A percentile compares a stretch with the other conserved stretches of the same genome.
phyloP scores from a whole-genome alignment of 2,329 filamentous ascomycete species.

The Didymella sp. region DNA sequence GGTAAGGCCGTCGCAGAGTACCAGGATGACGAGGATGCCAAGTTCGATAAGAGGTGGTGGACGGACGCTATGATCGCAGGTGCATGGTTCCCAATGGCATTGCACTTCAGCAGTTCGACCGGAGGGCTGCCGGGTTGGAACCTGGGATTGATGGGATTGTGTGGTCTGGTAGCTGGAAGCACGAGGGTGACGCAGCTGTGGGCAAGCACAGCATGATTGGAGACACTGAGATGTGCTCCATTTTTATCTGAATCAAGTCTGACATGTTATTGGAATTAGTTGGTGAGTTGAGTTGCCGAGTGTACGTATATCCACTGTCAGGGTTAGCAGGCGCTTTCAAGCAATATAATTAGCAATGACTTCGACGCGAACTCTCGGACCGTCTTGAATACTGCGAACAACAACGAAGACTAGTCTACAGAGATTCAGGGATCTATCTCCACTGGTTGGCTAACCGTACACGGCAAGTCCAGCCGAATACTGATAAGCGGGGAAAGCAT shows the following conservation, averaged over 20 bases:
- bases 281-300: not conserved
- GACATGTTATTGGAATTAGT: not conserved
- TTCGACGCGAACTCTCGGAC: not conserved
- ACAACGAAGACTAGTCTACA: not conserved
- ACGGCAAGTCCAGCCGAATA: constrained; percentile 27
- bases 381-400: not conserved
- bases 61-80: constrained; percentile 52
- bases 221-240: not conserved
- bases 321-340: constrained; percentile 3
- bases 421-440: not conserved
- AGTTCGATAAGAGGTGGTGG: constrained; percentile 52
- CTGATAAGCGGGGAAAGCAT: constrained; percentile 16
- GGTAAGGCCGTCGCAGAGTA: constrained; percentile 39
- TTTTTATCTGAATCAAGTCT: not conserved
- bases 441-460: constrained; percentile 18
- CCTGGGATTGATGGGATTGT: constrained; percentile 53
- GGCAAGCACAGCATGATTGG: constrained; percentile 27
- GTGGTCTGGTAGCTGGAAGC: constrained; percentile 51
- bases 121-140: constrained; percentile 55
- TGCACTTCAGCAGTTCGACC: constrained; percentile 49
- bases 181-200: constrained; percentile 38
- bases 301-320: constrained; percentile 15
- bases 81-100: constrained; percentile 55
- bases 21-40: constrained; percentile 50
- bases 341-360: not conserved